Base-by-base conservation (phyloP, 208 protist species). In the Trypanosoma vivax region DNA sequence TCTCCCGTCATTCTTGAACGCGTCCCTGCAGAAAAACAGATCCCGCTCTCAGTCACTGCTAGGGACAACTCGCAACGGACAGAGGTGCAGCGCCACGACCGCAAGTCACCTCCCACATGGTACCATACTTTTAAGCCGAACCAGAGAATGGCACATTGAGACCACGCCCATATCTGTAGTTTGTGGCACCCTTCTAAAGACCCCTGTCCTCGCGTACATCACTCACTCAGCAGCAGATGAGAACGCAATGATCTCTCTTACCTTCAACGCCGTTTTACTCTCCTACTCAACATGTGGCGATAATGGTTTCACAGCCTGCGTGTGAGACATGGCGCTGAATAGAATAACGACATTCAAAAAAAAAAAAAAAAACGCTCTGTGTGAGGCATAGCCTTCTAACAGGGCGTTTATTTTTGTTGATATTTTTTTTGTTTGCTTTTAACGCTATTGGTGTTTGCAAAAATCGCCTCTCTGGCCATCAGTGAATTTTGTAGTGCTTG, bases 401-500 rank as follows among this genome's bases (percentile, higher is more conserved):
- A 13, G 96, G 35, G 30, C 90, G 87, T 53, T 94, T 87, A 57
- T 50, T 50, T 38, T 83, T 85, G n/a, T n/a, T n/a, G n/a, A n/a
- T n/a, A n/a, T n/a, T n/a, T n/a, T n/a, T n/a, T n/a, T n/a, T n/a
- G n/a, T n/a, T n/a, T n/a, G n/a, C n/a, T n/a, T n/a, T n/a, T n/a
- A n/a, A n/a, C n/a, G n/a, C n/a, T n/a, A n/a, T n/a, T n/a, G n/a
- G n/a, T n/a, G n/a, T n/a, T n/a, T n/a, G n/a, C n/a, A n/a, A n/a
- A n/a, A n/a, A n/a, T n/a, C n/a, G 73, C 98, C 96, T 59, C 91
- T 89, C 68, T 98, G 96, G 50, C 97, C 96, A 58, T 98, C 96
- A 29, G 98, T 75, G 65, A 94, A 98, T 79, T 99, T 99, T 48
- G 95, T 98, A 16, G 95, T 94, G 53, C 89, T 97, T 69, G 98